A percentile compares a stretch with the other conserved stretches of the same genome.
These are phyloP conservation scores for Zangia roseola DNA, from an alignment of 768 basidiomycete genomes.

Conservation along the genomic window DNA sequence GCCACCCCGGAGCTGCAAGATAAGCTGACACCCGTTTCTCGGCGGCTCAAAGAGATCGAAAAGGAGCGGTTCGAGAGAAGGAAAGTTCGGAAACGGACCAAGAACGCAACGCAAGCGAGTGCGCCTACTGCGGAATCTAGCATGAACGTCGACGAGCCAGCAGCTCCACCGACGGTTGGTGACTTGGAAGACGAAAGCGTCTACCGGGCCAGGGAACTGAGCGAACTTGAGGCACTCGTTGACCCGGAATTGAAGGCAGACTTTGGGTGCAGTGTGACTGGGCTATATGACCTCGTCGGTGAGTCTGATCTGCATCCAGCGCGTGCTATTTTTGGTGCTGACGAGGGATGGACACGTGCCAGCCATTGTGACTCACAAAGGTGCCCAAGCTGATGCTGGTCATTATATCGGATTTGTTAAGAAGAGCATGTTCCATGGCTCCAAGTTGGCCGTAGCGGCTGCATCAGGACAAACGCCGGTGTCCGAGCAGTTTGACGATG, in stretches of 20 bases:
- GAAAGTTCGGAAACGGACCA: constrained; percentile 78
- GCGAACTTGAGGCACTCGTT: constrained; percentile 63
- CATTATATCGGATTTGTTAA: constrained; percentile 95
- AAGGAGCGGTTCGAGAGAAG: constrained; percentile 81
- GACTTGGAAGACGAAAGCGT: constrained; percentile 62
- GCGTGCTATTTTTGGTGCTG: background rate
- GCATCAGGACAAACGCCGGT: constrained; percentile 8
- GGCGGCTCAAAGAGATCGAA: constrained; percentile 75
- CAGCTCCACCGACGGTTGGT: constrained; percentile 18
- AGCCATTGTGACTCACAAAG: constrained; percentile 98
- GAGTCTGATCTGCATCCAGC: constrained; percentile 28
- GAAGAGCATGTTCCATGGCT: constrained; percentile 63
- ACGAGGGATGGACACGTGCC: background rate
- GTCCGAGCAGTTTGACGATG: constrained; percentile 38
- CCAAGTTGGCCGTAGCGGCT: constrained; percentile 1
- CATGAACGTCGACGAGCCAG: constrained; percentile 50
- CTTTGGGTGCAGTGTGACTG: constrained; percentile 71
- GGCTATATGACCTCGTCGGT: constrained; percentile 92
- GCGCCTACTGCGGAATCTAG: constrained; percentile 20
- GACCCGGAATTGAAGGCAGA: constrained; percentile 63
- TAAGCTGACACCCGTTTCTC: constrained; percentile 68
- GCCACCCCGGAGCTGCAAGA: constrained; percentile 74
- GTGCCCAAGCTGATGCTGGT: constrained; percentile 89
- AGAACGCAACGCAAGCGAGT: constrained; percentile 28
- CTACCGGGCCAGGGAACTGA: constrained; percentile 62